These are phyloP conservation scores for Pinus taeda DNA, from an alignment of 75 land plant species.

Conservation along the genomic window DNA sequence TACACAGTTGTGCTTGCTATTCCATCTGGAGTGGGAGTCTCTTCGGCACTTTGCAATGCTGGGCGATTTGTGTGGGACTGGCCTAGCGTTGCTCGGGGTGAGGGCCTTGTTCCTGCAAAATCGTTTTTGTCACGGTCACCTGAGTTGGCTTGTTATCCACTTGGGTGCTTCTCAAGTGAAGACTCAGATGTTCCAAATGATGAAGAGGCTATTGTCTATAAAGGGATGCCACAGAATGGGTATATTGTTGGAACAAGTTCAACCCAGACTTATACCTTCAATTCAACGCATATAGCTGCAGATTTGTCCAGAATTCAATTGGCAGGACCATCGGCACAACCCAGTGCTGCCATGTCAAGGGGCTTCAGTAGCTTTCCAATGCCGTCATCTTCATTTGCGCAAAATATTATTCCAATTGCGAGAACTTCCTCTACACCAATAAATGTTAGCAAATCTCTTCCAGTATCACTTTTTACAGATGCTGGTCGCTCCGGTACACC, in stretches of 20 bases:
- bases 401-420: too few species aligned
- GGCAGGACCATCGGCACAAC: neutral
- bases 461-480: too few species aligned
- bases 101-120: constrained; percentile 64
- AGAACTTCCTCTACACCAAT: too few species aligned
- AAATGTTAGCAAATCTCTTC: too few species aligned
- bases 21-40: constrained; percentile 73
- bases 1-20: constrained; percentile 82
- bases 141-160: too few species aligned
- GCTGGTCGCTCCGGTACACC: too few species aligned
- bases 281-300: neutral
- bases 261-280: neutral
- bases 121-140: constrained; percentile 21
- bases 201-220: constrained; percentile 49
- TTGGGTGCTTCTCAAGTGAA: constrained; percentile 26
- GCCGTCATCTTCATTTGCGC: too few species aligned
- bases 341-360: too few species aligned
- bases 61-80: constrained; percentile 93
- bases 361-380: too few species aligned
- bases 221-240: constrained; percentile 30
- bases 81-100: constrained; percentile 81
- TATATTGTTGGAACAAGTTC: constrained; percentile 13
- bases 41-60: constrained; percentile 79
- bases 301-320: neutral
- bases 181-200: constrained; percentile 37